A percentile compares a stretch with the other conserved stretches of the same genome.
phyloP scores from a whole-genome alignment of 2,329 filamentous ascomycete genomes.

The Colletotrichum orbiculare region DNA sequence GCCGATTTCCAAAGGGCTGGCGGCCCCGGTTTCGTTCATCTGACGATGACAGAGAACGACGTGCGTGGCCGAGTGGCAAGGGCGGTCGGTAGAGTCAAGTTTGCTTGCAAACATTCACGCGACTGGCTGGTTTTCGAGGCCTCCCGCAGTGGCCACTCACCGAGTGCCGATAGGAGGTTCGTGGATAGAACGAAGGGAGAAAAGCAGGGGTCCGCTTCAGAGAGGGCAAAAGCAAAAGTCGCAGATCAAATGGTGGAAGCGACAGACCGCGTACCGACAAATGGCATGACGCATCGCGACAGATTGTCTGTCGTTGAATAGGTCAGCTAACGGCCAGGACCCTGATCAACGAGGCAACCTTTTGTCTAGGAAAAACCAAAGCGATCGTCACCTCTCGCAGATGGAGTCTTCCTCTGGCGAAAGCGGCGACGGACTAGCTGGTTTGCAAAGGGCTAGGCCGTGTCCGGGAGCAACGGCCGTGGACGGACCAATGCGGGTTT shows the following conservation, averaged over 20 bases:
- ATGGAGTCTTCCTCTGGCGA: too few species aligned
- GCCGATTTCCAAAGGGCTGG: too few species aligned
- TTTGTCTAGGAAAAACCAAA: too few species aligned
- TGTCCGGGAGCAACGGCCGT: conserved; percentile 9
- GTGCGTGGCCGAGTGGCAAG: neutral
- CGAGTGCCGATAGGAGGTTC: neutral
- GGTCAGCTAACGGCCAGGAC: too few species aligned
- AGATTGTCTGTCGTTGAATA: too few species aligned
- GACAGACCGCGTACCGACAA: too few species aligned
- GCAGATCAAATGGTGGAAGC: too few species aligned
- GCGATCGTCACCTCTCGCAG: too few species aligned
- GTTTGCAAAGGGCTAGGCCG: neutral
- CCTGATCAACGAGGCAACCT: too few species aligned
- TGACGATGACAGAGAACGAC: neutral
- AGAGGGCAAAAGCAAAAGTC: too few species aligned
- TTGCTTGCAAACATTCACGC: neutral
- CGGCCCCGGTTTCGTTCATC: neutral
- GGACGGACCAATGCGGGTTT: conserved; percentile 23
- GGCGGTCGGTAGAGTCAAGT: neutral
- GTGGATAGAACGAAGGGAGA: neutral
- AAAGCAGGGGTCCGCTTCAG: neutral
- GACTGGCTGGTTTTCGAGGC: neutral
- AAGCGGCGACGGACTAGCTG: neutral
- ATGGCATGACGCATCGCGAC: too few species aligned
- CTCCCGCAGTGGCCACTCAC: neutral